These are phyloP conservation scores for Solanum tarijense DNA, from an alignment of 257 asterid species.

Conservation along the genomic window DNA sequence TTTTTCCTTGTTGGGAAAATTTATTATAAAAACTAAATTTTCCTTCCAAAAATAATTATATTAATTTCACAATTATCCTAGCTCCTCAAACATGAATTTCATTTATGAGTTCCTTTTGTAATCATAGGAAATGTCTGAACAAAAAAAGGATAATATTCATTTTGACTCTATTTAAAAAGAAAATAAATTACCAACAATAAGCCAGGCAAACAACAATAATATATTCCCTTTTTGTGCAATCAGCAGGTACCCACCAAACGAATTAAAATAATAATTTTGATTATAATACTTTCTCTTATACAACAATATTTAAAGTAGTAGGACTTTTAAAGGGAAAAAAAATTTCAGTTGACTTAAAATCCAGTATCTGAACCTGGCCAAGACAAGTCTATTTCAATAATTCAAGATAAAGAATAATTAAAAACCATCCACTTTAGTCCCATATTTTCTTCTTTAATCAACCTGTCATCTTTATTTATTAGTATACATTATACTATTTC, in stretches of 20 bases:
- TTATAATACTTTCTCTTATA: background rate
- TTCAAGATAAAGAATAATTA: background rate
- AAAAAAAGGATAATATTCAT: background rate
- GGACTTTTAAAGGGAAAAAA: background rate
- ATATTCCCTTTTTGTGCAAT: background rate
- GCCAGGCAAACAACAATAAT: background rate
- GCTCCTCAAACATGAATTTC: background rate
- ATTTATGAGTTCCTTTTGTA: background rate
- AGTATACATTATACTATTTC: background rate
- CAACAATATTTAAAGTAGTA: background rate
- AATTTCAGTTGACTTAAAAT: background rate
- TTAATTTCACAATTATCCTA: background rate
- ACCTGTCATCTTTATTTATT: background rate
- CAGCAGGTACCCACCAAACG: background rate
- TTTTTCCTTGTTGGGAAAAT: background rate
- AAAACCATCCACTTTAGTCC: background rate
- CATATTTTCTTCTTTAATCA: background rate
- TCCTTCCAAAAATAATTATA: background rate
- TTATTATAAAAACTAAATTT: background rate
- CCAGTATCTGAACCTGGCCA: background rate
- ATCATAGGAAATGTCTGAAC: too few species aligned
- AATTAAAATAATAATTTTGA: background rate
- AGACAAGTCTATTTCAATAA: background rate
- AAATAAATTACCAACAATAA: background rate
- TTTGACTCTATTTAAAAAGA: background rate